Conservation (phyloP, 345 rosid species). For the Brassica carinata region DNA sequence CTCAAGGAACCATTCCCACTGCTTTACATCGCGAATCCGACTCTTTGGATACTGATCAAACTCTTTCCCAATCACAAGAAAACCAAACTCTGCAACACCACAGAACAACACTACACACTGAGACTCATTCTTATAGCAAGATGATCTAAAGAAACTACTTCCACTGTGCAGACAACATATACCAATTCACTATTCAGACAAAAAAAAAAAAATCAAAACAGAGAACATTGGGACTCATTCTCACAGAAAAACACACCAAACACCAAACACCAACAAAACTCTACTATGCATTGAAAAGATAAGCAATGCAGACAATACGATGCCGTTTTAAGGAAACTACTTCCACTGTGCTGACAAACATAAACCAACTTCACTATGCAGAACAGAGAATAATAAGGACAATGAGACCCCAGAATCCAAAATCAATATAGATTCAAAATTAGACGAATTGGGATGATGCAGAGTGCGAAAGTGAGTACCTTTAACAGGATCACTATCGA, state of each 20-base stretch:
- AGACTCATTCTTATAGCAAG: constrained; percentile 8
- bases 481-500: constrained; percentile 65
- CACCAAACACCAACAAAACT: too few relatives aligned
- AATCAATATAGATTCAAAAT: neutral
- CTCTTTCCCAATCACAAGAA: constrained; percentile 73
- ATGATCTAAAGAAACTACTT: too few relatives aligned
- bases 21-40: constrained; percentile 39
- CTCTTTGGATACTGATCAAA: constrained; percentile 66
- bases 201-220: too few relatives aligned
- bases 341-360: neutral
- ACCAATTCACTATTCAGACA: too few relatives aligned
- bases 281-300: too few relatives aligned
- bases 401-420: neutral
- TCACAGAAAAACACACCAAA: neutral
- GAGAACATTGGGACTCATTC: neutral
- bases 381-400: neutral
- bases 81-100: constrained; percentile 72
- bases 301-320: neutral
- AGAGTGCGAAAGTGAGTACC: constrained; percentile 41
- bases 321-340: neutral
- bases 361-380: neutral
- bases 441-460: neutral
- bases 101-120: neutral
- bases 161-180: too few relatives aligned
- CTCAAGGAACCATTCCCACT: constrained; percentile 87